Evolutionary conservation across 208 protist species (phyloP), one percentile per base, ranked within the genome.

Genomic region (Leishmania amazonensis): DNA sequence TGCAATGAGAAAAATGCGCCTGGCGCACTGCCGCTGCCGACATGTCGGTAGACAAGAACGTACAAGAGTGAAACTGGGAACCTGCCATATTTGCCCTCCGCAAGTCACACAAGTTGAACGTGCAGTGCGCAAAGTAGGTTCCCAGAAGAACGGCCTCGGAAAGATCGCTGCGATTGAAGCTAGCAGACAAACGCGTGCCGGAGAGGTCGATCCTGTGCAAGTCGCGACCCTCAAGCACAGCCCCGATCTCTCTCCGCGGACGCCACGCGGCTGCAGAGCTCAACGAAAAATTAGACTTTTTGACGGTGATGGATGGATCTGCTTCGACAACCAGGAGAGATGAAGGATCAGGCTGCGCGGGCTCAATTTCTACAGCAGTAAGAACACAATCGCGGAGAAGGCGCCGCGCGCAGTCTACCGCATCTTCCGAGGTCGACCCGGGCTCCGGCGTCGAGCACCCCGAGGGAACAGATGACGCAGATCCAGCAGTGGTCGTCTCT

Each of bases 91-190:
- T 79, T 19, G 87, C 88, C 9, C 38, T 13, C 19, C 54, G 76
- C 83, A 97, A 81, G 9, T 67, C 57, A 40, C 88, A 75, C 21
- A 92, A 79, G 76, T 97, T 95, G 76, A 97, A 96, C 42, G 88
- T 94, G 85, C 87, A 83, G 80, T 91, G 83, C 9, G 83, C 80
- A 24, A 88, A 88, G 75, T 90, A 89, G 15, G 86, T 76, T 24
- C 83, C 85, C n/a, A 77, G 75, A 17, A 96, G 79, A 51, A 68
- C 38, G 2, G 79, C 76, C 24, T 78, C 58, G 7, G 87, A 79
- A 3, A 97, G 85, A 75, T 93, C 86, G 51, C 85, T 87, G n/a
- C 94, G 89, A 77, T 91, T 97, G 77, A 97, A 95, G 64, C 81
- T 90, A 49, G 87, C 85, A 19, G 90, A 91, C 54, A 97, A 64